phyloP scores from a whole-genome alignment of 768 basidiomycete species.

The Amanita thiersii region DNA sequence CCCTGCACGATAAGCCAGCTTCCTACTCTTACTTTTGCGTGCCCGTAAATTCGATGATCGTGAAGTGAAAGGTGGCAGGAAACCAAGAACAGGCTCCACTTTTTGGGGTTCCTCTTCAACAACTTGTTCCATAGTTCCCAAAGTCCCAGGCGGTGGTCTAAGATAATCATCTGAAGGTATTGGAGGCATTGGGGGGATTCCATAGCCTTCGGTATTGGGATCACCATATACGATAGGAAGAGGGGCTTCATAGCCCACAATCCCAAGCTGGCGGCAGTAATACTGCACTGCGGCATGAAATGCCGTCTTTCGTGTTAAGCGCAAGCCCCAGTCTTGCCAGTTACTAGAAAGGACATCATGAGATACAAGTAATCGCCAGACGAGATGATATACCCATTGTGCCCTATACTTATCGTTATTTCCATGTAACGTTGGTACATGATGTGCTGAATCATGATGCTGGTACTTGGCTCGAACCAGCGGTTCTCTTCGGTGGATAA shows the following conservation, averaged over 20 bases:
- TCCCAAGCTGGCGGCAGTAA: conserved; percentile 64
- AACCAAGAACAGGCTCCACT: conserved; percentile 35
- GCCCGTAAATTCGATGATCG: conserved; percentile 25
- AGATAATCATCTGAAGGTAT: conserved; percentile 9
- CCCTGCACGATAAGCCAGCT: conserved; percentile 28
- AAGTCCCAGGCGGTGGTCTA: too few species aligned
- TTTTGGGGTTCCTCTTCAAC: conserved; percentile 19
- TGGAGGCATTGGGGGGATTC: conserved; percentile 11
- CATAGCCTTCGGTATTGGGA: conserved; percentile 17
- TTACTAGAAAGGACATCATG: conserved; percentile 14
- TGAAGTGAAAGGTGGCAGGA: conserved; percentile 33
- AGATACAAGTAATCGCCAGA: not conserved
- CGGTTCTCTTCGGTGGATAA: conserved; percentile 71
- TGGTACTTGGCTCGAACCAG: conserved; percentile 68
- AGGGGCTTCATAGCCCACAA: conserved; percentile 50
- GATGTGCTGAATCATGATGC: conserved; percentile 55
- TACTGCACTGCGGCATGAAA: conserved; percentile 75
- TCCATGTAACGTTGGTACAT: conserved; percentile 59
- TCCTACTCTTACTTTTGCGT: conserved; percentile 34
- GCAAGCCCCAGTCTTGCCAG: conserved; percentile 51
- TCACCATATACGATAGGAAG: conserved; percentile 49
- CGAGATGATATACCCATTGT: conserved; percentile 32
- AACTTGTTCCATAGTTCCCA: too few species aligned
- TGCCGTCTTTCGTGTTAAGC: conserved; percentile 55
- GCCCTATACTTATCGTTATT: conserved; percentile 56